Conservation (phyloP, 1,284 basidiomycete genomes). For the Peniophora sp. region DNA sequence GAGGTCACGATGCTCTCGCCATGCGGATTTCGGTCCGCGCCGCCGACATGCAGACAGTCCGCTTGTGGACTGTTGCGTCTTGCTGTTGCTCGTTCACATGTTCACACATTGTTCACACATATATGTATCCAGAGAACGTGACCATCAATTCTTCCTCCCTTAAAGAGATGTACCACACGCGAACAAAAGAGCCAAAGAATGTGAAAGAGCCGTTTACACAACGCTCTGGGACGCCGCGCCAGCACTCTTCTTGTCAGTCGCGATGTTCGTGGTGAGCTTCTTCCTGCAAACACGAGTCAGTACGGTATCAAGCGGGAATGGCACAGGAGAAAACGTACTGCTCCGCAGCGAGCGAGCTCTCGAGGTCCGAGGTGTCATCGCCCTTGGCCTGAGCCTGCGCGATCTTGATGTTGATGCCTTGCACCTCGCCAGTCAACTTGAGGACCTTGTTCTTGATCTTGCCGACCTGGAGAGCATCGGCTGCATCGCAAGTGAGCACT, state of each 20-base stretch:
- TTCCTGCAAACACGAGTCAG: constrained; percentile 11
- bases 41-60: no score
- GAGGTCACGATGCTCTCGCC: no score
- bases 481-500: constrained; percentile 12
- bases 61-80: no score
- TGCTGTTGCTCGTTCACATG: no score
- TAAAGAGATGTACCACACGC: background rate
- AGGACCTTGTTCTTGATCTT: constrained; percentile 49
- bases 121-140: background rate
- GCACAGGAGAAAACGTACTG: constrained; percentile 16
- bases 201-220: background rate
- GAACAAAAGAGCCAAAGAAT: background rate
- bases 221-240: constrained; percentile 27
- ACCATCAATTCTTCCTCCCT: background rate
- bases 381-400: constrained; percentile 30
- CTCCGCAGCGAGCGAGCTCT: constrained; percentile 22
- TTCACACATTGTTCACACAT: no score
- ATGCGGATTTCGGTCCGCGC: no score
- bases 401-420: constrained; percentile 33
- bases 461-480: constrained; percentile 31
- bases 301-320: background rate
- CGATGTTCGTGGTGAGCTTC: constrained; percentile 30
- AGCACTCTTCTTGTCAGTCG: constrained; percentile 23
- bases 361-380: constrained; percentile 21
- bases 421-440: constrained; percentile 36